phyloP scores from a whole-genome alignment of 2,329 filamentous ascomycete genomes.

The Fusarium floridanum region DNA sequence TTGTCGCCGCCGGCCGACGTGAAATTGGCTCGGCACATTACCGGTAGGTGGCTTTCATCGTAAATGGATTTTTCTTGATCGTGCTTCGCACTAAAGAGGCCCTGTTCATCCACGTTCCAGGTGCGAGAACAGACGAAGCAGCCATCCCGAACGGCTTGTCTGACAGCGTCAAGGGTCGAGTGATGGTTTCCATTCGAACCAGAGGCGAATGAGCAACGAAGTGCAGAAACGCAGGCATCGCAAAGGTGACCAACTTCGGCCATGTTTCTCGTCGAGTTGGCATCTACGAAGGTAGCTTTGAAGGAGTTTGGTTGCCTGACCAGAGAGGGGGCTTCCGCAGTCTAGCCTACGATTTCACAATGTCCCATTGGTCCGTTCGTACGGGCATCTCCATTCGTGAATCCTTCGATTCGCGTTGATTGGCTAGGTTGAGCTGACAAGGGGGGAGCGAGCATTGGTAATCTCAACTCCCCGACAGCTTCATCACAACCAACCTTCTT shows the following conservation, averaged over 20 bases:
- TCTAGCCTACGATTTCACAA: background rate
- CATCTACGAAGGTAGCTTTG: background rate
- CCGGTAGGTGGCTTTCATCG: background rate
- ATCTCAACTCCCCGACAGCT: background rate
- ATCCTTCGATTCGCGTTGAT: background rate
- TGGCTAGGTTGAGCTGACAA: background rate
- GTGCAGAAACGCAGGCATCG: background rate
- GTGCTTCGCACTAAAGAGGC: background rate
- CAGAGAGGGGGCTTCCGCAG: background rate
- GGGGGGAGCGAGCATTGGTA: background rate
- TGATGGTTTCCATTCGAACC: background rate
- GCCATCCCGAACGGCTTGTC: background rate
- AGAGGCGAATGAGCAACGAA: background rate
- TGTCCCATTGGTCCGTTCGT: slow-evolving; percentile 9
- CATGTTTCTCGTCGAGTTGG: background rate
- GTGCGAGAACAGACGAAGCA: background rate
- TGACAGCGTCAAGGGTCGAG: background rate
- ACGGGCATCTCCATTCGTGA: background rate
- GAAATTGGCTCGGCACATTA: background rate
- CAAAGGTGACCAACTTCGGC: background rate
- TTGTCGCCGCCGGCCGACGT: too few species aligned
- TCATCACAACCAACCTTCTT: background rate
- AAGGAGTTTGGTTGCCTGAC: background rate
- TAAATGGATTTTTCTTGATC: background rate
- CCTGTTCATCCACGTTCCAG: background rate